Conservation (phyloP, 805 yeast species). For the Komagataella ulmi region DNA sequence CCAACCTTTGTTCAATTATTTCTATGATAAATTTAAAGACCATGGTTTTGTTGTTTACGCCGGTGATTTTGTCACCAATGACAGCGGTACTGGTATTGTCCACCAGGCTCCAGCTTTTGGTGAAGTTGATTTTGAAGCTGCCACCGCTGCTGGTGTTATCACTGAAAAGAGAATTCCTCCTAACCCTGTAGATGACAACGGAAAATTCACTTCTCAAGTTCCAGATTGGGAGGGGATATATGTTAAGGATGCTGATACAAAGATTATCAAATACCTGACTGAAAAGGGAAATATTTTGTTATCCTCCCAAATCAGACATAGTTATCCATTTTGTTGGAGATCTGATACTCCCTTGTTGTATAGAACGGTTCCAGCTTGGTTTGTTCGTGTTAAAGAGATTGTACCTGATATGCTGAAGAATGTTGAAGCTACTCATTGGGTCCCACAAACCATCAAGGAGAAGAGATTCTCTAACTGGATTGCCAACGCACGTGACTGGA, state of each 20-base stretch:
- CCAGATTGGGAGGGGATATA: conserved; percentile 67
- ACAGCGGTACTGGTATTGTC: conserved; percentile 98
- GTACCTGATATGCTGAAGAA: conserved; percentile 83
- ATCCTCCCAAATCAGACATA: conserved; percentile 79
- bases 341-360: conserved; percentile 95
- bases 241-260: conserved; percentile 92
- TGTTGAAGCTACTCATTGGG: conserved; percentile 87
- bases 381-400: conserved; percentile 77
- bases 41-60: conserved; percentile 72
- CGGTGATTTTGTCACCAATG: conserved; percentile 79
- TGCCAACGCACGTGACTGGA: conserved; percentile 98
- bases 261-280: conserved; percentile 75
- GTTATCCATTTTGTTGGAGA: conserved; percentile 99
- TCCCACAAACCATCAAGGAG: conserved; percentile 79
- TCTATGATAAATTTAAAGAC: conserved; percentile 60
- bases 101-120: conserved; percentile 99
- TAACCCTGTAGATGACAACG: conserved; percentile 89
- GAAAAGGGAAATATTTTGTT: conserved; percentile 63
- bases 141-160: conserved; percentile 65
- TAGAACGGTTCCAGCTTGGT: conserved; percentile 98
- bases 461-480: conserved; percentile 97
- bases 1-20: conserved; percentile 75
- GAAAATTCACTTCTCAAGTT: conserved; percentile 69
- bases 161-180: conserved; percentile 64
- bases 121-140: conserved; percentile 91